phyloP scores from a whole-genome alignment of 2,329 filamentous ascomycete genomes.

The Talaromyces sp. region DNA sequence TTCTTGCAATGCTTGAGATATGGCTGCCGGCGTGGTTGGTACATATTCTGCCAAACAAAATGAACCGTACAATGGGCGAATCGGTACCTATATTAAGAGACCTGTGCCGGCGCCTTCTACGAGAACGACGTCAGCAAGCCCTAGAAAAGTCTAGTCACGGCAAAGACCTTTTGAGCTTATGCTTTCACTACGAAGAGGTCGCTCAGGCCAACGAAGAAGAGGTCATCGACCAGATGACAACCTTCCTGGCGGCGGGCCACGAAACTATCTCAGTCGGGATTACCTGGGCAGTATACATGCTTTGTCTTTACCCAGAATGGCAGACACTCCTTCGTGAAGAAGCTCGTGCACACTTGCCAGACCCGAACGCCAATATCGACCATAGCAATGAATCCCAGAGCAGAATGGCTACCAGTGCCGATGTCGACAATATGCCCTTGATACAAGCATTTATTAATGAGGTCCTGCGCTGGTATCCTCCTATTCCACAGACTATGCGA shows the following conservation, averaged over 20 bases:
- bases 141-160: not conserved
- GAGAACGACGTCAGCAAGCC: not conserved
- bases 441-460: conserved; percentile 16
- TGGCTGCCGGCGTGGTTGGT: conserved; percentile 6
- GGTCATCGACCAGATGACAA: conserved; percentile 5
- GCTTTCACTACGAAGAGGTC: conserved; percentile 6
- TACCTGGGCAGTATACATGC: conserved; percentile 29
- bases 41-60: not conserved
- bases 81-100: not conserved
- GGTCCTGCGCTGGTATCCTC: conserved; percentile 14
- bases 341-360: conserved; percentile 25
- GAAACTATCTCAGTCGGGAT: conserved; percentile 31
- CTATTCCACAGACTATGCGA: conserved; percentile 5
- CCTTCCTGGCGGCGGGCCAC: conserved; percentile 19
- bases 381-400: not conserved
- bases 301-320: conserved; percentile 26
- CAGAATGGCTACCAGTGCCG: not conserved
- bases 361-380: conserved; percentile 39
- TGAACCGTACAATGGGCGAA: not conserved
- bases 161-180: conserved; percentile 7
- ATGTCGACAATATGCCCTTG: conserved; percentile 13
- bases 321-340: conserved; percentile 28
- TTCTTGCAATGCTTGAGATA: conserved; percentile 6
- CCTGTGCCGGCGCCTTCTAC: conserved; percentile 1
- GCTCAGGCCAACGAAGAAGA: conserved; percentile 1